phyloP scores from a whole-genome alignment of 2,329 filamentous ascomycete species.

The Neofusicoccum kwambonambiense region DNA sequence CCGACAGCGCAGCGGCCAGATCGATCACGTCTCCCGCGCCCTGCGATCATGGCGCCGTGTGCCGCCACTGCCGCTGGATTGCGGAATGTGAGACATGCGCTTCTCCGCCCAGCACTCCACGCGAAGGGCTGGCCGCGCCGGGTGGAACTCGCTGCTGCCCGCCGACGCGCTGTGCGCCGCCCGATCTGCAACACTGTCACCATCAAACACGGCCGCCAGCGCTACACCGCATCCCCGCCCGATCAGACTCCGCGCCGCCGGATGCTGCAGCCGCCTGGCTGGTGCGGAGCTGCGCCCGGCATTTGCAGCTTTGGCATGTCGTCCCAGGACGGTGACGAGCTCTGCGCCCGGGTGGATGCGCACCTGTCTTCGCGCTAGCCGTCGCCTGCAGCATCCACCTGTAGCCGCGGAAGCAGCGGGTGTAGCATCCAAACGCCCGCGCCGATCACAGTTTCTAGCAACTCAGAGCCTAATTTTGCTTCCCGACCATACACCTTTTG shows the following conservation, averaged over 20 bases:
- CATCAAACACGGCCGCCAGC: neutral
- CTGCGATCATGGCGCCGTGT: neutral
- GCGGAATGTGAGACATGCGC: conserved; percentile 12
- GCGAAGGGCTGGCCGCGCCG: neutral
- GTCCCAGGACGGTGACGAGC: too few relatives aligned
- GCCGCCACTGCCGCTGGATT: conserved; percentile 12
- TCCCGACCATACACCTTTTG: neutral
- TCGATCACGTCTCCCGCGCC: neutral
- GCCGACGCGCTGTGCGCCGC: neutral
- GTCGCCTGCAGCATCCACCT: too few relatives aligned
- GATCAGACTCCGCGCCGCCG: neutral
- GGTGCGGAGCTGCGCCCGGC: too few relatives aligned
- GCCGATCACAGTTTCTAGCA: neutral
- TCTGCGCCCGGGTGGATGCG: too few relatives aligned
- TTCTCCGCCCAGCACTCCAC: neutral
- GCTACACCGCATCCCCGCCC: conserved; percentile 4
- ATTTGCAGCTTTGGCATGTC: too few relatives aligned
- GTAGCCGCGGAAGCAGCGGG: neutral
- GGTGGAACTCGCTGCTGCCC: neutral
- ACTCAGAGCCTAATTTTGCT: neutral
- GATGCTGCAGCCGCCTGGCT: too few relatives aligned
- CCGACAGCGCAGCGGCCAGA: neutral
- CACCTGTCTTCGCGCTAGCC: too few relatives aligned
- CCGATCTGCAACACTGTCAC: conserved; percentile 6
- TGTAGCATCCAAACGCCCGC: neutral